Percentiles rank a stretch among this genome's conserved stretches.
Conservation (phyloP, 306 rosid species). For the Quercus mongolica region DNA sequence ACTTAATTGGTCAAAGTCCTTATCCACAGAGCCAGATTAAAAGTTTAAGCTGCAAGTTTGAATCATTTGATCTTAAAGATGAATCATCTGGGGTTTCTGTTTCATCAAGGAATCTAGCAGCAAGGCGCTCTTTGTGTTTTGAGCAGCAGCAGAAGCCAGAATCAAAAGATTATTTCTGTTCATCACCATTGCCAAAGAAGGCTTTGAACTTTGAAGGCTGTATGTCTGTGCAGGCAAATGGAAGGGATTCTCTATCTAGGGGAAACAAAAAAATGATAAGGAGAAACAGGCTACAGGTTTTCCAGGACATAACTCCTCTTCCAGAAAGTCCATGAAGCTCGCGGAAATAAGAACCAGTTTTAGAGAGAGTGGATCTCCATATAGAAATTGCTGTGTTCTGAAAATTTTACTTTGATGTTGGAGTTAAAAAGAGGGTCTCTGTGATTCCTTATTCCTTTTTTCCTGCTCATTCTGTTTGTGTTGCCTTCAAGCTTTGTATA, state of each 20-base stretch:
- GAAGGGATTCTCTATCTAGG: constrained; percentile 17
- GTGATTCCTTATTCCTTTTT: background rate
- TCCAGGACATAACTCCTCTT: constrained; percentile 46
- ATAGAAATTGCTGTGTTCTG: background rate
- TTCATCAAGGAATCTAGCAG: constrained; percentile 50
- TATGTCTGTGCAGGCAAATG: constrained; percentile 13
- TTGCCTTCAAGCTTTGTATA: too few relatives aligned
- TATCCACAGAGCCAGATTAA: constrained; percentile 31
- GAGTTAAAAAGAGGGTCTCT: background rate
- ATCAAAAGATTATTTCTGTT: constrained; percentile 15
- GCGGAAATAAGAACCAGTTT: constrained; percentile 1
- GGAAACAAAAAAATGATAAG: constrained; percentile 30
- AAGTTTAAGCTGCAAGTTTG: constrained; percentile 35
- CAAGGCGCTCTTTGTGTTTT: constrained; percentile 51
- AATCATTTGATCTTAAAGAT: constrained; percentile 33
- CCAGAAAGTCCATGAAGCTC: constrained; percentile 30
- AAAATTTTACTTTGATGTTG: background rate
- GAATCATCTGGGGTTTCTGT: constrained; percentile 10
- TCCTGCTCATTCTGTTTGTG: background rate
- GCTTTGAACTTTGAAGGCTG: constrained; percentile 20
- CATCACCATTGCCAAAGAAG: constrained; percentile 36
- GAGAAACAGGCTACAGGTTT: constrained; percentile 61
- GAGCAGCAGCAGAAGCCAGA: constrained; percentile 32
- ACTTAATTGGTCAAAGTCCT: constrained; percentile 38
- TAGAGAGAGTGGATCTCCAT: background rate